Conservation (phyloP, 495 filamentous ascomycete genomes). For the Cercophora sp. region DNA sequence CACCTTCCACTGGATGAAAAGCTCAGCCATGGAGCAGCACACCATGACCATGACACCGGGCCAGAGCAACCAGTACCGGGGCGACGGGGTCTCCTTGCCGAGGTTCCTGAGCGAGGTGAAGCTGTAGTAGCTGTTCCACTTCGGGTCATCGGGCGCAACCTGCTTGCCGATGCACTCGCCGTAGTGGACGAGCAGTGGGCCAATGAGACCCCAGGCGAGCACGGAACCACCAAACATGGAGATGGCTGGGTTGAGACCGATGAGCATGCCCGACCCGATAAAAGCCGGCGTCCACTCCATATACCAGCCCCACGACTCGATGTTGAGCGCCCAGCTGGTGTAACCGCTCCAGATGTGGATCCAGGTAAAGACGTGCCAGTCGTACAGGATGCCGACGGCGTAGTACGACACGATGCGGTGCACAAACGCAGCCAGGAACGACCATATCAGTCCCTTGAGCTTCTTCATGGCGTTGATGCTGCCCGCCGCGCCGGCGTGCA, state of each 20-base stretch:
- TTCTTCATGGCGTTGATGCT: slow-evolving; percentile 54
- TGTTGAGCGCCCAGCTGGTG: slow-evolving; percentile 50
- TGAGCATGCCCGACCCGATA: slow-evolving; percentile 62
- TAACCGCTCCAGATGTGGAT: slow-evolving; percentile 59
- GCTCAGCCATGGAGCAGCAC: slow-evolving; percentile 56
- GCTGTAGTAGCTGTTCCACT: slow-evolving; percentile 46
- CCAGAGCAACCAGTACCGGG: slow-evolving; percentile 66
- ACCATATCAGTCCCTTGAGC: slow-evolving; percentile 50
- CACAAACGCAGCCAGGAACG: slow-evolving; percentile 48
- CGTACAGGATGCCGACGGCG: slow-evolving; percentile 59
- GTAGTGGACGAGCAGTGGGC: slow-evolving; percentile 56
- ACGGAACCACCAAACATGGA: slow-evolving; percentile 58
- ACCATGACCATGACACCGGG: slow-evolving; percentile 65
- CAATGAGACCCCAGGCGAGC: slow-evolving; percentile 63
- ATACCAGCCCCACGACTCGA: slow-evolving; percentile 65
- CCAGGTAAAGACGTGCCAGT: slow-evolving; percentile 65
- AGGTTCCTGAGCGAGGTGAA: slow-evolving; percentile 49
- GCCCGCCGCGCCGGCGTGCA: slow-evolving; percentile 55
- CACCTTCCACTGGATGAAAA: slow-evolving; percentile 58
- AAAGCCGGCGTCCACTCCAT: slow-evolving; percentile 64
- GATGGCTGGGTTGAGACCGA: slow-evolving; percentile 61
- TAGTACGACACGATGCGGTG: slow-evolving; percentile 60
- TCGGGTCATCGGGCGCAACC: slow-evolving; percentile 36
- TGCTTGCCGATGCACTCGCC: slow-evolving; percentile 48
- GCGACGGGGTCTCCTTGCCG: slow-evolving; percentile 46